Conservation (phyloP, 306 rosid genomes). For the Abrus pulchellus region DNA sequence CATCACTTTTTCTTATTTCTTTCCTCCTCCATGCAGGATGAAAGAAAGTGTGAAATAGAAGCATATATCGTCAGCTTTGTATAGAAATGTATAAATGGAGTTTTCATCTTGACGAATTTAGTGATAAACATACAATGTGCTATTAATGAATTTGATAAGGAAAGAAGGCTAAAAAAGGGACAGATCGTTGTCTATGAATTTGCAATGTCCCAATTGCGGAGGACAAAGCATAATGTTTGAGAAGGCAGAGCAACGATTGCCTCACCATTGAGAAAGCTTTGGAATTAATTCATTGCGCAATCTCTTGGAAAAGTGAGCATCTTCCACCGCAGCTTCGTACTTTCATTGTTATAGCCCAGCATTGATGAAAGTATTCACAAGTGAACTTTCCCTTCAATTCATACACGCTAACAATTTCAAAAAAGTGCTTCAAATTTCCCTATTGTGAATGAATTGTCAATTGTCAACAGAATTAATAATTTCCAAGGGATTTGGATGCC, state of each 20-base stretch:
- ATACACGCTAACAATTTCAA: not conserved
- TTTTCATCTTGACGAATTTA: not conserved
- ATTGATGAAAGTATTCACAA: not conserved
- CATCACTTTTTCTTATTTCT: too few species aligned
- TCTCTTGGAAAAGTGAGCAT: not conserved
- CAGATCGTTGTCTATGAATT: not conserved
- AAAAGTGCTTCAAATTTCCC: not conserved
- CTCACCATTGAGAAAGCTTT: not conserved
- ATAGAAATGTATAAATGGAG: not conserved
- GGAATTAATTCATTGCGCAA: conserved; percentile 14
- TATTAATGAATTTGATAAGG: not conserved
- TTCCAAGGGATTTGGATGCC: too few species aligned
- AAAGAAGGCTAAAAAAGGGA: not conserved
- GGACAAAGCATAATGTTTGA: conserved; percentile 5
- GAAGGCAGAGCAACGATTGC: conserved; percentile 7
- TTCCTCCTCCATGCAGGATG: too few species aligned
- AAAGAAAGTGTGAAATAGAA: too few species aligned
- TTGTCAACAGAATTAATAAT: not conserved
- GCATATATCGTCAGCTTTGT: not conserved
- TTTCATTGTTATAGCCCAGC: conserved; percentile 14
- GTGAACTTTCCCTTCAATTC: not conserved
- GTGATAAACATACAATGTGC: not conserved
- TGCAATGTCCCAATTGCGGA: conserved; percentile 28
- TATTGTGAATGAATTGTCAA: conserved; percentile 6
- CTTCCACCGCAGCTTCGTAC: not conserved